Evolutionary conservation across 2,329 filamentous ascomycete genomes (phyloP), one percentile per base, ranked within the genome.

Genomic region (Talaromyces sp.): DNA sequence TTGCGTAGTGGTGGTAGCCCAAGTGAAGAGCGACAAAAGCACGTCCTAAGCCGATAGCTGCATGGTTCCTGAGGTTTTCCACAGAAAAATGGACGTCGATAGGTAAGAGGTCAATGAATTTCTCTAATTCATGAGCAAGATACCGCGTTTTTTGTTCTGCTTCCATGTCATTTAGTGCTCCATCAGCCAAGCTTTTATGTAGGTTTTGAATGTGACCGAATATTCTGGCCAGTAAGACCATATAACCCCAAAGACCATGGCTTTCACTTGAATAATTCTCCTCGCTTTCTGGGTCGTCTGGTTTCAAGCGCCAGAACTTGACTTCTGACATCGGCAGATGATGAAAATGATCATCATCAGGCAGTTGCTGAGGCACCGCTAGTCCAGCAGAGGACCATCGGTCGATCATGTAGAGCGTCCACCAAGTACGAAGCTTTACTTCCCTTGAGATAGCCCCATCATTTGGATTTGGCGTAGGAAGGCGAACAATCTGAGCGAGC

Each of bases 1-100:
- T 78, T 4, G 76, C 75, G 66, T 79, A 82, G 68, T 83, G 77
- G 59, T 83, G 79, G 65, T 82, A 83, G n/a, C 81, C 80, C 2
- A 83, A 70, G 66, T 83, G 79, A 1, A 84, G 73, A 1, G 79
- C 79, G 1, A 80, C 76, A 62, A 82, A 83, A 22, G 78, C 74
- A 5, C 78, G 73, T 3, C 81, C 81, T 3, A 82, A 74, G 1
- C 80, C 79, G 35, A 77, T 70, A 0, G 70, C 67, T n/a, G 76
- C 70, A 60, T 78, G 80, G 6, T 69, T 68, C 3, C 72, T 68
- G 3, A 83, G 70, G 62, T 82, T 83, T 27, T 73, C 73, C 1
- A 71, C 73, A 0, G 74, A 1, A 10, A 45, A 45, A 19, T 45
- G n/a, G 5, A 13, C 3, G n/a, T 45, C 43, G 10, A 45, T 22